A percentile compares a stretch with the other conserved stretches of the same genome.
These are phyloP conservation scores for Roridomyces roridus DNA, from an alignment of 768 basidiomycete genomes.

Conservation along the genomic window DNA sequence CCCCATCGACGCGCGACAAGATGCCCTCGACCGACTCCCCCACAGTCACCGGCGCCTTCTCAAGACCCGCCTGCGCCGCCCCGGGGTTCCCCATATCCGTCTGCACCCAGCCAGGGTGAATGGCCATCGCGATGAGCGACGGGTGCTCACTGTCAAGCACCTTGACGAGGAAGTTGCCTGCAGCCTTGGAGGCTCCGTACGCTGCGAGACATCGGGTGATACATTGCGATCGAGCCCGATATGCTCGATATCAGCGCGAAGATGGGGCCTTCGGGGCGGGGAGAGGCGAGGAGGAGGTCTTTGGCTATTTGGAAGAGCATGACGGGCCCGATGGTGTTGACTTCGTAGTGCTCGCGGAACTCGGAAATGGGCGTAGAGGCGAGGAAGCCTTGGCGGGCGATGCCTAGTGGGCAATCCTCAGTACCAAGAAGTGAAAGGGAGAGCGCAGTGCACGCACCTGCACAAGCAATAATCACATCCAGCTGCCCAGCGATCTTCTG, in stretches of 20 bases:
- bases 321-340: background rate
- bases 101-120: background rate
- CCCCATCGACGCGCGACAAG: background rate
- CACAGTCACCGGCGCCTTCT: background rate
- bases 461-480: background rate
- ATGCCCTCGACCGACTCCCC: background rate
- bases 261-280: background rate
- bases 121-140: background rate
- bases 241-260: background rate
- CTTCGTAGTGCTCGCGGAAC: background rate
- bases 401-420: background rate
- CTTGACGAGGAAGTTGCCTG: background rate
- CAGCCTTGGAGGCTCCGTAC: constrained; percentile 5
- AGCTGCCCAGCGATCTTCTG: background rate
- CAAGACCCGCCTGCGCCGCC: background rate
- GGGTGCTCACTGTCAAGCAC: background rate
- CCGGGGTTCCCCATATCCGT: constrained; percentile 3
- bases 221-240: background rate
- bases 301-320: background rate
- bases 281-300: background rate
- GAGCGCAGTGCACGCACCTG: background rate
- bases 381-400: background rate
- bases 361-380: background rate
- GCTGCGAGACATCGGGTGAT: background rate
- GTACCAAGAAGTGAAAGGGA: background rate